Evolutionary conservation across 2,329 filamentous ascomycete species (phyloP).

Genomic region (Salinomyces thailandicus): DNA sequence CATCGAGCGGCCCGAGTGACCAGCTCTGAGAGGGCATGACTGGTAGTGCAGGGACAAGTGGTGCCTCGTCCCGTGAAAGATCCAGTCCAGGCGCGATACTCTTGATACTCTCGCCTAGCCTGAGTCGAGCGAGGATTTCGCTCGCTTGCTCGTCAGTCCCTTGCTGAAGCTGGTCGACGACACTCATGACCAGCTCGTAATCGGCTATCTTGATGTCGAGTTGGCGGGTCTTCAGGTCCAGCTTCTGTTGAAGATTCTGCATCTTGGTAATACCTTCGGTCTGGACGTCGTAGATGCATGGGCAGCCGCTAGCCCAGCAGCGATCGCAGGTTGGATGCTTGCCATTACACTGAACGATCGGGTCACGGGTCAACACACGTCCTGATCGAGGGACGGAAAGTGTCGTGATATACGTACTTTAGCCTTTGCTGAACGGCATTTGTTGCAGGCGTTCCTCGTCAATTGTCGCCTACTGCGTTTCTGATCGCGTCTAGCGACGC

Average conservation of each 20-base stretch:
- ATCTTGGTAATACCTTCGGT: constrained; percentile 15
- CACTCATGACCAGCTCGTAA: constrained; percentile 7
- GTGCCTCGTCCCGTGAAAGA: no score
- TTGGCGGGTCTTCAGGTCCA: constrained; percentile 8
- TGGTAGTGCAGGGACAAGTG: no score
- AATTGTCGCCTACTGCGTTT: constrained; percentile 1
- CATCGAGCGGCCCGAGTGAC: no score
- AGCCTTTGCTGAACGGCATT: constrained; percentile 3
- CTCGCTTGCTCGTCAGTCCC: constrained; percentile 14
- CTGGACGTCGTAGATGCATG: constrained; percentile 14
- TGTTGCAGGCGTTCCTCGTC: constrained; percentile 4
- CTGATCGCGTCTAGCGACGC: no score
- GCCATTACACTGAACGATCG: constrained; percentile 11
- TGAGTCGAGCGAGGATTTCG: constrained; percentile 13
- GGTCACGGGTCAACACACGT: background rate
- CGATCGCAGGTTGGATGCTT: constrained; percentile 11
- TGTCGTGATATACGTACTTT: constrained; percentile 1
- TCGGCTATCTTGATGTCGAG: constrained; percentile 8
- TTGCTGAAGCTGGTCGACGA: constrained; percentile 12
- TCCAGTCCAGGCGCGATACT: background rate
- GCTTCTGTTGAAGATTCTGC: constrained; percentile 12
- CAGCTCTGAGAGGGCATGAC: no score
- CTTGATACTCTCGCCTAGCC: constrained; percentile 13
- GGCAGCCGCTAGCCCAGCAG: constrained; percentile 5
- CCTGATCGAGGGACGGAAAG: background rate